These are phyloP conservation scores for Marasmius tenuissimus DNA, from an alignment of 1,284 basidiomycete species.

Conservation along the genomic window DNA sequence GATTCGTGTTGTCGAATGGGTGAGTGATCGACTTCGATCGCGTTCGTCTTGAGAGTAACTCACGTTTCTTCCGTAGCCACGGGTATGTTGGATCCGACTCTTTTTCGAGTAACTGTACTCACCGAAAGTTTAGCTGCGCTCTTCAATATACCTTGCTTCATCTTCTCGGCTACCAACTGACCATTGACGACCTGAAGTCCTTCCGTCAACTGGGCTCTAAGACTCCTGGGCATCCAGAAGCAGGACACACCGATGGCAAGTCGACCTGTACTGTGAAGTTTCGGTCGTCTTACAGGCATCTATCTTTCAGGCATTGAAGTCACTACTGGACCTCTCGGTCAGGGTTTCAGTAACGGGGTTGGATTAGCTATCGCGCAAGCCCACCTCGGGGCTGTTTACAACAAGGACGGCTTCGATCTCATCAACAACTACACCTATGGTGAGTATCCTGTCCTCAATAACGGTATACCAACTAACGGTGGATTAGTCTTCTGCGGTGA, in stretches of 20 bases:
- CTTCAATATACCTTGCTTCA: conserved; percentile 85
- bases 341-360: conserved; percentile 91
- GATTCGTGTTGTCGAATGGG: conserved; percentile 87
- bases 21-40: conserved; percentile 29
- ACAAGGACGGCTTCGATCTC: conserved; percentile 83
- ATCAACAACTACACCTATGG: conserved; percentile 92
- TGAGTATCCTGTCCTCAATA: conserved; percentile 28
- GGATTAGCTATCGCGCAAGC: conserved; percentile 93
- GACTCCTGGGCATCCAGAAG: conserved; percentile 92
- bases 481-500: conserved; percentile 83
- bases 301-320: conserved; percentile 74
- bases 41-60: conserved; percentile 14
- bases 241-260: conserved; percentile 81
- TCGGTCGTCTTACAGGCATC: neutral
- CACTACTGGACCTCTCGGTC: conserved; percentile 94
- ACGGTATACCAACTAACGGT: conserved; percentile 16
- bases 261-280: neutral
- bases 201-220: conserved; percentile 87
- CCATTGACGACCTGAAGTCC: conserved; percentile 81
- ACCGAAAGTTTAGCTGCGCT: conserved; percentile 59
- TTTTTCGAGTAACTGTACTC: conserved; percentile 6
- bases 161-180: conserved; percentile 81
- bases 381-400: conserved; percentile 86
- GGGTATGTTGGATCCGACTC: conserved; percentile 49
- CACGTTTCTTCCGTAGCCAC: conserved; percentile 43